A percentile compares a stretch with the other conserved stretches of the same genome.
These are phyloP conservation scores for Tetrapisispora fleetii DNA, from an alignment of 805 yeast species.

Conservation along the genomic window DNA sequence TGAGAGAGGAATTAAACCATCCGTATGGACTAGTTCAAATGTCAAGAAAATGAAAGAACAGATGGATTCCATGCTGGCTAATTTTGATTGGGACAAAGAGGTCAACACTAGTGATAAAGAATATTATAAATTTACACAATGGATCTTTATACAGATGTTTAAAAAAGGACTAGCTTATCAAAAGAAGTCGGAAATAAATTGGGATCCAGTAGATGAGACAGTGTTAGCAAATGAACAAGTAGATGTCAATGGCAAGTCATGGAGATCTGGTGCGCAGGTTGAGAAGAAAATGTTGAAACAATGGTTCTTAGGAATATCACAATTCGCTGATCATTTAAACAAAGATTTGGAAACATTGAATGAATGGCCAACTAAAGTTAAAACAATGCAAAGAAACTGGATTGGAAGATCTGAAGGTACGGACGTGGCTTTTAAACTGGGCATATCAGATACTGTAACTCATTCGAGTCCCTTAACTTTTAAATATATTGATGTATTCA, in stretches of 20 bases:
- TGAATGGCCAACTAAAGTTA: constrained; percentile 85
- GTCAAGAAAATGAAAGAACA: constrained; percentile 82
- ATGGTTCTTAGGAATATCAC: constrained; percentile 90
- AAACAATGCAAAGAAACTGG: constrained; percentile 89
- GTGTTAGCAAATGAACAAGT: constrained; percentile 96
- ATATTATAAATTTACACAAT: constrained; percentile 89
- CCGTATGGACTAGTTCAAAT: constrained; percentile 71
- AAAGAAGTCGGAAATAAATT: constrained; percentile 80
- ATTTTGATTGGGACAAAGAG: constrained; percentile 91
- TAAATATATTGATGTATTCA: constrained; percentile 46
- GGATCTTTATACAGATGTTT: constrained; percentile 62
- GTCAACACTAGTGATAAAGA: constrained; percentile 77
- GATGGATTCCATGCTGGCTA: constrained; percentile 65
- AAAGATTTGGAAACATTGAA: constrained; percentile 51
- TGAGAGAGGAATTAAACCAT: constrained; percentile 70
- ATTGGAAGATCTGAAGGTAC: constrained; percentile 83
- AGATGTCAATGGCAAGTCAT: constrained; percentile 78
- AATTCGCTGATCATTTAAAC: constrained; percentile 59
- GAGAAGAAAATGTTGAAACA: constrained; percentile 75
- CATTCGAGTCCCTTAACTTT: constrained; percentile 6
- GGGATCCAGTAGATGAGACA: constrained; percentile 96
- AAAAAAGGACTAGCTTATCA: constrained; percentile 79
- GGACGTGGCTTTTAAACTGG: constrained; percentile 43
- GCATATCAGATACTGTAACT: constrained; percentile 1
- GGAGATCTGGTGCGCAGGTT: constrained; percentile 95